phyloP scores from a whole-genome alignment of 371 early-diverging fungal species.

The Dinochytrium kinnereticum region DNA sequence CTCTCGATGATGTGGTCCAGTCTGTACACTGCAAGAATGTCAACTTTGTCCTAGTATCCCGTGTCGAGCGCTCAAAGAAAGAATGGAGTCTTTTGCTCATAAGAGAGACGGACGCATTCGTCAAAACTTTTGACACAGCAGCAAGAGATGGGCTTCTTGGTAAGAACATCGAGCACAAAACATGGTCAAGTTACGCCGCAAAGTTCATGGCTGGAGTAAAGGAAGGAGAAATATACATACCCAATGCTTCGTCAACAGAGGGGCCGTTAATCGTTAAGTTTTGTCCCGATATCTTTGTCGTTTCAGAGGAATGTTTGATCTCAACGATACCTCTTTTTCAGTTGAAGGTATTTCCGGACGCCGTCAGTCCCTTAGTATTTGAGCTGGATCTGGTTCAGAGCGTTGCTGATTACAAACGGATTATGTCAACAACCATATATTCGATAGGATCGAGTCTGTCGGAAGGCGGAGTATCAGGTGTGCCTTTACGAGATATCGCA shows the following conservation, averaged over 20 bases:
- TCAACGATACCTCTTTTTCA: too few relatives aligned
- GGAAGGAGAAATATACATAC: not conserved
- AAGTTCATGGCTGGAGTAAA: not conserved
- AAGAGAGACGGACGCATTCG: not conserved
- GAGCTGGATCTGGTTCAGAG: not conserved
- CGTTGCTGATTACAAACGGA: not conserved
- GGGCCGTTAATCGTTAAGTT: not conserved
- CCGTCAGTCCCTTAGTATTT: not conserved
- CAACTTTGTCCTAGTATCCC: not conserved
- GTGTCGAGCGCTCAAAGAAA: not conserved
- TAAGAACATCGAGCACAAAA: not conserved
- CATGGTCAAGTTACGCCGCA: not conserved
- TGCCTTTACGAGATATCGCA: not conserved
- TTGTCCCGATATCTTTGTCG: too few relatives aligned
- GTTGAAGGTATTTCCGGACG: not conserved
- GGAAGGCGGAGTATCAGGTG: not conserved
- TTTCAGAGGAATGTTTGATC: too few relatives aligned
- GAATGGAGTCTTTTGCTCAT: not conserved
- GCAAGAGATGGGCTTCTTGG: not conserved
- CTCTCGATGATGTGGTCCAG: not conserved
- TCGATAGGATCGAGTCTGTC: not conserved
- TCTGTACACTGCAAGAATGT: not conserved
- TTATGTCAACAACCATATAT: not conserved
- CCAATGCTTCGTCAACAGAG: not conserved
- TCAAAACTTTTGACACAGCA: not conserved